Evolutionary conservation across 139 green algal genomes (phyloP).

Genomic region (Spirogloea muscicola): DNA sequence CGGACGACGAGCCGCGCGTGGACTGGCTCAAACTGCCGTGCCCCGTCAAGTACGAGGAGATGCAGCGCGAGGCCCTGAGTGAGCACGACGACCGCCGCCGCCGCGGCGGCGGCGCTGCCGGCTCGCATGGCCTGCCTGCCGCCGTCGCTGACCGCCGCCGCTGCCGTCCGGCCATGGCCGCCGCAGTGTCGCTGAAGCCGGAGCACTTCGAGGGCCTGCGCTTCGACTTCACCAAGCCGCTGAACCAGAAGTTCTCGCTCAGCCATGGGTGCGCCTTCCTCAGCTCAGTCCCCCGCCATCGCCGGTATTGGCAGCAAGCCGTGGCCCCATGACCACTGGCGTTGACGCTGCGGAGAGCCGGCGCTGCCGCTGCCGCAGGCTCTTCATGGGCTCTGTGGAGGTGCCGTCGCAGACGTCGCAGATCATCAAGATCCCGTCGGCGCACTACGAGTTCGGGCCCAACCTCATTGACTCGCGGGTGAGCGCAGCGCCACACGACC

Average conservation of each 20-base stretch:
- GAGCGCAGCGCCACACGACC: no score
- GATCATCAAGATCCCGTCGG: slow-evolving; percentile 78
- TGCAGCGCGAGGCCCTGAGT: slow-evolving; percentile 42
- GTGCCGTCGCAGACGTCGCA: slow-evolving; percentile 67
- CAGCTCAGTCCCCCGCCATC: no score
- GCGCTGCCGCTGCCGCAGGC: no score
- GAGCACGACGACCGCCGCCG: no score
- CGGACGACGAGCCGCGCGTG: no score
- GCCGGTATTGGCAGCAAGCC: no score
- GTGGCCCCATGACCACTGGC: no score
- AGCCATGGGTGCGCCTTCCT: slow-evolving; percentile 79
- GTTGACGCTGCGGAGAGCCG: no score
- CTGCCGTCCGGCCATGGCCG: no score
- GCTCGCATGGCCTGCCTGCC: no score
- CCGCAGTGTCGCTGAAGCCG: slow-evolving; percentile 89
- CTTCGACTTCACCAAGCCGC: slow-evolving; percentile 95
- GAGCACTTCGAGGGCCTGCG: slow-evolving; percentile 94
- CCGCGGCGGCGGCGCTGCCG: no score
- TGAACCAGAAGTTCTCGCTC: slow-evolving; percentile 96
- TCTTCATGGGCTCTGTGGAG: slow-evolving; percentile 93
- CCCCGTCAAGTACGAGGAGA: slow-evolving; percentile 45
- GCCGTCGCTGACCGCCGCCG: background rate
- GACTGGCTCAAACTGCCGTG: slow-evolving; percentile 39
- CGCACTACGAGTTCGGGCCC: slow-evolving; percentile 96
- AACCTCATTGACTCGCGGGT: slow-evolving; percentile 79